A percentile compares a stretch with the other conserved stretches of the same genome.
Conservation (phyloP, 371 early-diverging fungal species). For the Mucor velutinosus region DNA sequence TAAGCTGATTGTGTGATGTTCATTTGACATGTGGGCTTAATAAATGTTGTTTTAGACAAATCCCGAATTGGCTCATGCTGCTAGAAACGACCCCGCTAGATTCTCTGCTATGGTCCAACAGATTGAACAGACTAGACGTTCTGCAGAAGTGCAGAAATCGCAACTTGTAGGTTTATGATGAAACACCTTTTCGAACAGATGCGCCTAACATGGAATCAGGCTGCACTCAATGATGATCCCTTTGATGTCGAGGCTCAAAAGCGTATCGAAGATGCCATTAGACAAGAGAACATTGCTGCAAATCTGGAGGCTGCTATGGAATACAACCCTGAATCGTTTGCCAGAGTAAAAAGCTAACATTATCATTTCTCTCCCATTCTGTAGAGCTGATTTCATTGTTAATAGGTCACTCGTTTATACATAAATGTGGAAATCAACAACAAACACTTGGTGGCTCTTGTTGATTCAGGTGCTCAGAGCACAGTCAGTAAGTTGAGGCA, state of each 20-base stretch:
- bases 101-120: slow-evolving; percentile 69
- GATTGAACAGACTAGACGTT: slow-evolving; percentile 59
- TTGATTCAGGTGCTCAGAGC: slow-evolving; percentile 97
- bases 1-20: slow-evolving; percentile 21
- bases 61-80: slow-evolving; percentile 74
- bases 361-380: background rate
- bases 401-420: slow-evolving; percentile 85
- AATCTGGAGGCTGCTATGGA: slow-evolving; percentile 94
- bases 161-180: slow-evolving; percentile 48
- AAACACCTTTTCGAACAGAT: background rate
- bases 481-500: slow-evolving; percentile 82
- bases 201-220: background rate
- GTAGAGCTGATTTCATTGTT: background rate
- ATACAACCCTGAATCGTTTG: slow-evolving; percentile 94
- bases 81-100: slow-evolving; percentile 65
- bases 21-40: background rate
- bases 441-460: slow-evolving; percentile 87
- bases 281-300: slow-evolving; percentile 81
- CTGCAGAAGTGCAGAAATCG: slow-evolving; percentile 58
- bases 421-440: slow-evolving; percentile 90
- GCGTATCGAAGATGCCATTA: slow-evolving; percentile 89
- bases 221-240: slow-evolving; percentile 71
- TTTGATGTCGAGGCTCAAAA: slow-evolving; percentile 91
- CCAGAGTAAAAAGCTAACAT: slow-evolving; percentile 44
- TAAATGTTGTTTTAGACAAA: slow-evolving; percentile 50